These are phyloP conservation scores for Vanrija humicola DNA, from an alignment of 1,284 basidiomycete genomes.

Conservation along the genomic window DNA sequence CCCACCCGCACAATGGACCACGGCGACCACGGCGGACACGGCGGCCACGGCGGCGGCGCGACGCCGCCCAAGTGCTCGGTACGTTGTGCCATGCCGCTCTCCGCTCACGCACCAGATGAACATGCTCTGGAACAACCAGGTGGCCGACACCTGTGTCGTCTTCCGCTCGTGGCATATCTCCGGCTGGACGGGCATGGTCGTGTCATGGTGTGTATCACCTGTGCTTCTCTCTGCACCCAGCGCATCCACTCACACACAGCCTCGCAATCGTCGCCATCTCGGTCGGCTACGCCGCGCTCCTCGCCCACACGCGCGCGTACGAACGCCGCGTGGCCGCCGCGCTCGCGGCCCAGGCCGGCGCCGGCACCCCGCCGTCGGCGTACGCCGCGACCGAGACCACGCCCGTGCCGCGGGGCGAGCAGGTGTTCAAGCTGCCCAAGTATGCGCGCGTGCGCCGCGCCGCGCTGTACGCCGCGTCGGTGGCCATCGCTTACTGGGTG, in stretches of 20 bases:
- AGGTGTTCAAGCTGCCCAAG: constrained; percentile 22
- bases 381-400: constrained; percentile 31
- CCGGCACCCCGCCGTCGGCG: constrained; percentile 9
- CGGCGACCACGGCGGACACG: constrained; percentile 18
- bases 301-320: constrained; percentile 30
- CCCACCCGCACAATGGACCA: constrained; percentile 12
- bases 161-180: constrained; percentile 46
- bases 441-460: constrained; percentile 30
- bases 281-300: constrained; percentile 38
- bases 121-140: constrained; percentile 50
- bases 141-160: constrained; percentile 44
- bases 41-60: constrained; percentile 9
- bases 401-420: constrained; percentile 5
- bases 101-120: constrained; percentile 39
- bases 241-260: constrained; percentile 19
- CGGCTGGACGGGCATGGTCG: constrained; percentile 34
- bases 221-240: not conserved
- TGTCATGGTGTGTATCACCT: constrained; percentile 42
- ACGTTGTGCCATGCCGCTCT: not conserved
- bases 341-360: constrained; percentile 21
- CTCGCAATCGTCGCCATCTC: constrained; percentile 36
- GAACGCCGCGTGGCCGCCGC: constrained; percentile 34
- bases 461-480: constrained; percentile 36
- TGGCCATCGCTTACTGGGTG: constrained; percentile 47
- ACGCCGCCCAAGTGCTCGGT: constrained; percentile 14